Conservation (phyloP, 768 basidiomycete genomes). For the Asterophora parasitica region DNA sequence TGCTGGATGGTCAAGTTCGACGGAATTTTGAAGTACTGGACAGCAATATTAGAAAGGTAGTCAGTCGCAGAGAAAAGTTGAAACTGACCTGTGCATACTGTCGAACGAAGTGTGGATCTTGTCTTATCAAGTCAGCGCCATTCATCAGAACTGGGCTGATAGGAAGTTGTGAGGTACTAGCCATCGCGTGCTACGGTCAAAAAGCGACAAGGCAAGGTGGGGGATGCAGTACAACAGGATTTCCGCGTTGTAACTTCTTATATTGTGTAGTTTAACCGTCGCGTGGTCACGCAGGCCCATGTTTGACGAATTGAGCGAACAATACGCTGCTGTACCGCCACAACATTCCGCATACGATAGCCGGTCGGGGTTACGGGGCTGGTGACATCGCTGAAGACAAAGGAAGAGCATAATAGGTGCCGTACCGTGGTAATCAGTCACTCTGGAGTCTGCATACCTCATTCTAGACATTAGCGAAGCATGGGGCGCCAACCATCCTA, state of each 20-base stretch:
- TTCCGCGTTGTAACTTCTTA: not conserved
- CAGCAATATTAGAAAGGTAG: no score
- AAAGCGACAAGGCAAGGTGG: not conserved
- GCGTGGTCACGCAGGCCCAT: not conserved
- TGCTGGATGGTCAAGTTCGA: not conserved
- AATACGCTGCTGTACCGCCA: slow-evolving; percentile 1
- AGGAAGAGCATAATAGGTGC: no score
- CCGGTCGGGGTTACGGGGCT: no score
- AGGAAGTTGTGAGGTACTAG: not conserved
- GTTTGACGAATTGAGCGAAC: slow-evolving; percentile 1
- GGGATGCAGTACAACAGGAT: not conserved
- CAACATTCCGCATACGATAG: not conserved
- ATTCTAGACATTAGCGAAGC: no score
- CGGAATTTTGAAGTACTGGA: slow-evolving; percentile 1
- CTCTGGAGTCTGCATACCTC: no score
- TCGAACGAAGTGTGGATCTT: not conserved
- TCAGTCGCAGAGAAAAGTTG: not conserved
- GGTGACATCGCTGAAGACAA: not conserved
- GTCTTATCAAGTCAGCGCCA: not conserved
- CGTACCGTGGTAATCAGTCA: no score
- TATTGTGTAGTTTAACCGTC: not conserved
- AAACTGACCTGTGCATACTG: not conserved
- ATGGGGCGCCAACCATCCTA: no score
- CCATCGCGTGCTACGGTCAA: not conserved
- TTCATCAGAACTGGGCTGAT: not conserved